Base-by-base conservation (phyloP, 305 asterid species). In the Solanum hybrid region DNA sequence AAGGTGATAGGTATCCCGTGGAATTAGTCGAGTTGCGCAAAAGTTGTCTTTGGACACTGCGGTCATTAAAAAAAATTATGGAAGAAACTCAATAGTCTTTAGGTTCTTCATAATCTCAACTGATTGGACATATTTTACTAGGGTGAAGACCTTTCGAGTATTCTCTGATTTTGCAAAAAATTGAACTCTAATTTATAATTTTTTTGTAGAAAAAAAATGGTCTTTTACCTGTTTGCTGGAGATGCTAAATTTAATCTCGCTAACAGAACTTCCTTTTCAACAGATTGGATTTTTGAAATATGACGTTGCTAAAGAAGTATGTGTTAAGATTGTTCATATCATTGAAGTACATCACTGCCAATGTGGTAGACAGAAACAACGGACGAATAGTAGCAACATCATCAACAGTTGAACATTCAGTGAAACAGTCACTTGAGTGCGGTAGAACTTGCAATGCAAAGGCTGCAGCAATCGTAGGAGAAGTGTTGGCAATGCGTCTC, bases 391-490 rank as follows among this genome's bases (percentile, higher is more conserved):
- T 97, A 61, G 97, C 94, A n/a, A 95, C 97, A 4, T 95, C 98
- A 37, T 97, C 98, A 5, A 94, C 97, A 3, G 96, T 96, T 1
- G 98, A 97, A 86, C 98, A 95, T 64, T 46, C 97, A n/a, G 93
- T 97, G 36, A 95, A 95, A 87, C 93, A 89, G 77, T 92, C 96
- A 5, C 91, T 96, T 14, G 98, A 96, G 91, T 95, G 98, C 80
- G 95, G 98, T 14, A 94, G 98, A 69, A 87, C 95, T 84, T 97
- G 98, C 94, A 97, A 95, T n/a, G 98, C 98, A 5, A 97, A 97
- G 89, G 98, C 98, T 2, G 98, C 98, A 67, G 92, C 95, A 11
- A 93, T 95, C 39, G 98, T 97, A 40, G 98, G 98, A n/a, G 98
- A 97, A 89, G 98, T 96, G 64, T 92, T 97, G 91, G 99, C 98